These are phyloP conservation scores for Diophrys appendiculata DNA, from an alignment of 73 alveolate species.

Conservation along the genomic window DNA sequence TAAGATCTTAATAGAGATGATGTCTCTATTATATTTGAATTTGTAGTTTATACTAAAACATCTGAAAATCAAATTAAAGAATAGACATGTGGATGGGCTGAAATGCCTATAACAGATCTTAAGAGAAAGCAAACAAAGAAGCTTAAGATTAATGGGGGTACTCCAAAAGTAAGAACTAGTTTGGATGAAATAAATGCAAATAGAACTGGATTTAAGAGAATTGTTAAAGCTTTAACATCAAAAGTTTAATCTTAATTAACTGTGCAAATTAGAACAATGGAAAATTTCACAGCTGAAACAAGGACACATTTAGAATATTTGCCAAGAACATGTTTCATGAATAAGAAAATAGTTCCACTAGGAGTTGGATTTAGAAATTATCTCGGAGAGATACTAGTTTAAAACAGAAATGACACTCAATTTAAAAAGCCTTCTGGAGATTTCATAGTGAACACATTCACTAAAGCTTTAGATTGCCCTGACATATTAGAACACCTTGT, in stretches of 20 bases:
- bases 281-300: constrained; percentile 39
- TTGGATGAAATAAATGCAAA: constrained; percentile 29
- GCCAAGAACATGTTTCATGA: constrained; percentile 49
- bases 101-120: constrained; percentile 20
- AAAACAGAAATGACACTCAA: neutral
- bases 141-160: constrained; percentile 56
- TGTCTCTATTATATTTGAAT: constrained; percentile 50
- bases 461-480: constrained; percentile 45
- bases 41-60: constrained; percentile 23
- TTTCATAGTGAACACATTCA: constrained; percentile 33
- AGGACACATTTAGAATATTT: constrained; percentile 34
- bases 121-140: constrained; percentile 17
- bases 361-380: constrained; percentile 60
- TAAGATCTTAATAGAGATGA: constrained; percentile 25
- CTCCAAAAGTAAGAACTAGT: constrained; percentile 43
- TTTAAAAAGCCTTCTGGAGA: constrained; percentile 53
- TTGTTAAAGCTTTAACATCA: constrained; percentile 14
- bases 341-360: constrained; percentile 47
- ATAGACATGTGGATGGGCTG: constrained; percentile 53
- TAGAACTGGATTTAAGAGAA: constrained; percentile 19
- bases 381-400: constrained; percentile 40
- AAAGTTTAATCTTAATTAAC: constrained; percentile 25
- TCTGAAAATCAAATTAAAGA: constrained; percentile 36
- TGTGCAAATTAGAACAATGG: constrained; percentile 24
- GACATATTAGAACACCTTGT: constrained; percentile 40